These are phyloP conservation scores for Herpetospermum pedunculosum DNA, from an alignment of 306 rosid genomes.

Conservation along the genomic window DNA sequence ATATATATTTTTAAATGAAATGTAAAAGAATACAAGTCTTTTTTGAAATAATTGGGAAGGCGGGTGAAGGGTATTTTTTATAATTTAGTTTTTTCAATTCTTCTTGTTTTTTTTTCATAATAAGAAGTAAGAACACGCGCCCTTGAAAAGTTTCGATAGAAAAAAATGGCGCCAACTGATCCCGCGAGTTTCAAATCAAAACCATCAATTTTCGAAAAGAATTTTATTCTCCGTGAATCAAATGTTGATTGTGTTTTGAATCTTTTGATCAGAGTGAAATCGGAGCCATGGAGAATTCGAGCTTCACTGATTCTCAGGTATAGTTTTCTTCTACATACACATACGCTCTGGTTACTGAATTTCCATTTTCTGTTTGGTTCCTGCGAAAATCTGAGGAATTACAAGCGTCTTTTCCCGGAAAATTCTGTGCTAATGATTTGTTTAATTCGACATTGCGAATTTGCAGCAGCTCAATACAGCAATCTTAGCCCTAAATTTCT, in stretches of 20 bases:
- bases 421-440: not conserved
- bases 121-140: not conserved
- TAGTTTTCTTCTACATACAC: not conserved
- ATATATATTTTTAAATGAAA: too few species aligned
- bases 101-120: too few species aligned
- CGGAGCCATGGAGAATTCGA: constrained; percentile 1
- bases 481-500: not conserved
- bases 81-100: too few species aligned
- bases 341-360: not conserved
- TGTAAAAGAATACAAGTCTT: too few species aligned
- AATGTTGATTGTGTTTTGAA: not conserved
- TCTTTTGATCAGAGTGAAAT: not conserved
- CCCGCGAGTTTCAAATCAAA: constrained; percentile 3
- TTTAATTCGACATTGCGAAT: not conserved
- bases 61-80: too few species aligned
- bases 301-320: constrained; percentile 35
- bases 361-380: constrained; percentile 10
- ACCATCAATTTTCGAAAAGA: not conserved
- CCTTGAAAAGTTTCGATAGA: not conserved
- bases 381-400: constrained; percentile 10
- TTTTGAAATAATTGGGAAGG: too few species aligned
- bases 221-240: not conserved
- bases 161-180: not conserved
- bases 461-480: not conserved
- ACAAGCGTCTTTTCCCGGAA: not conserved